Base-by-base conservation (phyloP, 2,329 filamentous ascomycete genomes). In the Cryphonectria japonica region DNA sequence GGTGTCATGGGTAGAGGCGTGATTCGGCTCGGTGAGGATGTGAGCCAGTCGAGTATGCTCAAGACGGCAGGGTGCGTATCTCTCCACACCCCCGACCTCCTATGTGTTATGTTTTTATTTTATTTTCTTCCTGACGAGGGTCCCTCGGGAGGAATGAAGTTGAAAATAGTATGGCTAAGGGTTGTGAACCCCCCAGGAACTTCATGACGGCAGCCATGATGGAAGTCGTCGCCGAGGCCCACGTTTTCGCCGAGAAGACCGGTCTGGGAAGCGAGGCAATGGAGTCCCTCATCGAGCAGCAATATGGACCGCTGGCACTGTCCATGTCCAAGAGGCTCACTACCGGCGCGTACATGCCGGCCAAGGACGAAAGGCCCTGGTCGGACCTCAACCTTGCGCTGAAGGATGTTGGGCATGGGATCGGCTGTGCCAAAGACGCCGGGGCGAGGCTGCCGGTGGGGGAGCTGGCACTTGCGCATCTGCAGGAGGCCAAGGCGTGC, bases 21-120 rank as follows among this genome's bases (percentile, higher is more conserved):
- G 0, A 83, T 87, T 5, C 75, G 75, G 0, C 80, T 85, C 0
- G 85, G 84, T 0, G 72, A 80, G 34, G 81, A 85, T 37, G 81
- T 84, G 1, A 77, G 78, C 0, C 80, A 85, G 69, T 82, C 85
- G 0, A 80, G 81, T 0, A 76, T 86, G 37, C 77, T 87, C 50
- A 87, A 87, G 73, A 86, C 84, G 1, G 80, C 83, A 5, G 83
- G 82, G 83, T 83, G 69, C 67, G 78, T 91, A 0, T 95, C 97
- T 75, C 37, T 9, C 37, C 37, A 6, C 34, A 37, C 1, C 37
- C 37, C 4, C 37, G 11, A 37, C 37, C 7, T 9, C 37, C 8
- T 37, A 37, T 37, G 37, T 37, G 26, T 26, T 26, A 26, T 37
- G 5, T 37, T 13, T 13, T 39, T 13, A 1, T 13, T 39, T 11